Base-by-base conservation (phyloP, 768 basidiomycete genomes). In the Tricholoma sp. region DNA sequence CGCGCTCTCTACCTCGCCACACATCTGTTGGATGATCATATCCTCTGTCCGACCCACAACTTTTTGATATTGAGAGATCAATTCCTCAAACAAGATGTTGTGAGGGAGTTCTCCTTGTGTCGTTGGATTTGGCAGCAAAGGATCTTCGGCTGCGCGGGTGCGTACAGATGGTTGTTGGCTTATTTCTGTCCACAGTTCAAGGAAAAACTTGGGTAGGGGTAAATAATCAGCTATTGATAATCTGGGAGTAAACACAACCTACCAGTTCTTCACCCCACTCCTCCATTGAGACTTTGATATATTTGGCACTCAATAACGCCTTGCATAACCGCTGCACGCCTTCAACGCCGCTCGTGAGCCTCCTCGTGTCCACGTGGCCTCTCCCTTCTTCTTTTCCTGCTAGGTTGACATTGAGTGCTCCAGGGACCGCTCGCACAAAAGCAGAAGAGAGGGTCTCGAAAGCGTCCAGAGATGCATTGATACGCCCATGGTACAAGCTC, bases 261-360 rank as follows among this genome's bases (percentile, higher is more conserved):
- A 97, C 95, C 67, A 89, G 61, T 45, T 98, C 94, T 70, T 99
- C 96, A 22, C 88, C 88, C 95, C 95, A 98, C 5, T 69, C 71
- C 52, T 83, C 81, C 79, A 97, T 83, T 2, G 83, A 83, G 24
- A 73, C 73, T 59, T 80, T 79, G 22, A 96, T 76, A 69, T 87
- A 94, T 56, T 76, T 82, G 2, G 91, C 85, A 64, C 93, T 95
- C 11, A 97, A 71, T 16, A 89, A 74, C 2, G 94, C 95, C 67
- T 97, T 93, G 63, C 90, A 86, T 43, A 98, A 73, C 49, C 94
- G 79, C 62, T 88, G 85, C 19, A 89, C 79, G 10, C 95, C 97
- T 50, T 88, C 86, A 2, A 89, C 81, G 1, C 97, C 97, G 34
- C 82, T 83, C 0, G 94, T 95, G 59, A 93, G 76, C 57, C 79